Evolutionary conservation across 305 asterid species (phyloP).

Genomic region (Fraxinus nigra): DNA sequence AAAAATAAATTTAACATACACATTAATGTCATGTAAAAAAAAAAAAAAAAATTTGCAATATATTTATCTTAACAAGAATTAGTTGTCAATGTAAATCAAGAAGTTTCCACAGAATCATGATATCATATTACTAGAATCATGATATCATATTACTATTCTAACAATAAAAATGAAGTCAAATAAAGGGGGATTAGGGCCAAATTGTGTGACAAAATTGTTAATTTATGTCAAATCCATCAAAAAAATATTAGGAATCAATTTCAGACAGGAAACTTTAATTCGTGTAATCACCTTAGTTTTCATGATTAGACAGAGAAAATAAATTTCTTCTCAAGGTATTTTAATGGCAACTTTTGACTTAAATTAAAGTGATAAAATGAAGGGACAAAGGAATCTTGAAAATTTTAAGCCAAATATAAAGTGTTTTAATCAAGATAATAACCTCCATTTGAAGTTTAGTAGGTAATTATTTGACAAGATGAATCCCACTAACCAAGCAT

Average conservation of each 20-base stretch:
- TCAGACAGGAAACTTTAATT: conserved; percentile 28
- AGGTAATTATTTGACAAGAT: conserved; percentile 40
- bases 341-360: conserved; percentile 31
- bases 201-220: not conserved
- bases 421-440: conserved; percentile 15
- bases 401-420: conserved; percentile 1
- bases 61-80: too few relatives aligned
- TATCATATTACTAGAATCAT: not conserved
- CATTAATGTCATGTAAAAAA: not conserved
- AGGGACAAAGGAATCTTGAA: conserved; percentile 27
- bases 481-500: conserved; percentile 34
- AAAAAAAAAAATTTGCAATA: not conserved
- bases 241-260: conserved; percentile 13
- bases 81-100: not conserved
- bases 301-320: conserved; percentile 31
- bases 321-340: conserved; percentile 8
- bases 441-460: conserved; percentile 29
- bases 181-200: conserved; percentile 2
- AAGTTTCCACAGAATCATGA: not conserved
- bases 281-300: conserved; percentile 28
- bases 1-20: not conserved
- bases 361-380: conserved; percentile 5
- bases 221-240: conserved; percentile 35
- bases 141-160: not conserved
- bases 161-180: not conserved